These are phyloP conservation scores for Chimonanthus salicifolius DNA, from an alignment of 164 flowering plant species.

Conservation along the genomic window DNA sequence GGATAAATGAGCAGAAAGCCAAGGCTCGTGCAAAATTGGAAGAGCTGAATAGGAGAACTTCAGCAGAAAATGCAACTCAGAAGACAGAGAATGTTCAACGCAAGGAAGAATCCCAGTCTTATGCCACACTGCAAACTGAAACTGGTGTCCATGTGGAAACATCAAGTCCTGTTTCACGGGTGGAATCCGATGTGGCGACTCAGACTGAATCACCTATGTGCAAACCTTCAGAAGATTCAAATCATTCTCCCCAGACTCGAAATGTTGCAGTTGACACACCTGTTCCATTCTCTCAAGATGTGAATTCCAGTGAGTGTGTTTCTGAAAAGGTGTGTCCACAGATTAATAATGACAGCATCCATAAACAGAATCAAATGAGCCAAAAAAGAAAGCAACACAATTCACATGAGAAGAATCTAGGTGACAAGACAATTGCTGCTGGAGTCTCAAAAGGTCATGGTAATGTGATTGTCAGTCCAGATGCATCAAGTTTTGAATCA, in stretches of 20 bases:
- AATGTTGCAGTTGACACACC: constrained; percentile 15
- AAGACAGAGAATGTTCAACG: constrained; percentile 26
- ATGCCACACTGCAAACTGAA: constrained; percentile 2
- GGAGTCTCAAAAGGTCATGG: constrained; percentile 17
- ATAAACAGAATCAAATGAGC: constrained; percentile 45
- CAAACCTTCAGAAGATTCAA: constrained; percentile 16
- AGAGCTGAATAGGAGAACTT: constrained; percentile 72
- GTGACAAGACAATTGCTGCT: constrained; percentile 27
- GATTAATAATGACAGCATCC: constrained; percentile 21
- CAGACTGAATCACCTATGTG: constrained; percentile 16
- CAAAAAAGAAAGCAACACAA: constrained; percentile 47
- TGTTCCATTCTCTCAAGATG: constrained; percentile 21
- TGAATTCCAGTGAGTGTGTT: constrained; percentile 7
- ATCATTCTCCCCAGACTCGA: constrained; percentile 17
- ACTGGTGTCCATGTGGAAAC: constrained; percentile 12
- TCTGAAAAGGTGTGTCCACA: constrained; percentile 19
- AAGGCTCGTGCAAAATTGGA: constrained; percentile 92
- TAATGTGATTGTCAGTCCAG: constrained; percentile 19
- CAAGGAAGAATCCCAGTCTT: constrained; percentile 25
- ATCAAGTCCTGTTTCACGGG: constrained; percentile 10
- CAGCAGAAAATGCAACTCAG: constrained; percentile 32
- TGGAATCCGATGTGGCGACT: constrained; percentile 16
- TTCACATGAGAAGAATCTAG: constrained; percentile 24
- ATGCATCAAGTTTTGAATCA: constrained; percentile 18
- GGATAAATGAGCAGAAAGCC: constrained; percentile 84